Evolutionary conservation across 306 rosid species (phyloP).

Genomic region (Dalbergia oliveri): DNA sequence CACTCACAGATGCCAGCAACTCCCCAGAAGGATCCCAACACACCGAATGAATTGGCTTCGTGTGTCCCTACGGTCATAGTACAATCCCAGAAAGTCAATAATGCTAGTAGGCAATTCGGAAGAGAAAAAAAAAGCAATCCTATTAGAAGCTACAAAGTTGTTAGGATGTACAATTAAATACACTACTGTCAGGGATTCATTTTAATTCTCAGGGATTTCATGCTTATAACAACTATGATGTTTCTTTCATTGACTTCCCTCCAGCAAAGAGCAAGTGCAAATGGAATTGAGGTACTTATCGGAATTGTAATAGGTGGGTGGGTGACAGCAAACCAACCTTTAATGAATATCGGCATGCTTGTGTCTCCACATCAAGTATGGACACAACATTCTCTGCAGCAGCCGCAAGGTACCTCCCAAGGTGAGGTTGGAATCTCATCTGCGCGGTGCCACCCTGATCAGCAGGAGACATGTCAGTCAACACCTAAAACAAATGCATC

Average conservation of each 20-base stretch:
- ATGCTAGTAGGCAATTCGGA: not conserved
- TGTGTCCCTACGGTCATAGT: conserved; percentile 76
- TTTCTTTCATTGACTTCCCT: conserved; percentile 13
- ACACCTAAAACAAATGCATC: conserved; percentile 30
- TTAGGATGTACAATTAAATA: not conserved
- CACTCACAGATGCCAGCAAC: conserved; percentile 91
- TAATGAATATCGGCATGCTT: conserved; percentile 73
- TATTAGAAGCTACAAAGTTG: not conserved
- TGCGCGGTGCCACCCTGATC: conserved; percentile 86
- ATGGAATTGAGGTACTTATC: not conserved
- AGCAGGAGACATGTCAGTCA: conserved; percentile 15
- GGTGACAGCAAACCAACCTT: conserved; percentile 59
- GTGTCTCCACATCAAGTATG: conserved; percentile 90
- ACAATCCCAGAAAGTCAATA: conserved; percentile 25
- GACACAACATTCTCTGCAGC: conserved; percentile 91
- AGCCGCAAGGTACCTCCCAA: conserved; percentile 89
- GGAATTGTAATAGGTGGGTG: not conserved
- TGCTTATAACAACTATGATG: not conserved
- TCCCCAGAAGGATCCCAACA: conserved; percentile 98
- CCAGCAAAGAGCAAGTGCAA: not conserved
- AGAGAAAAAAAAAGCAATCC: too few species aligned
- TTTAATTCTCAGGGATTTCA: not conserved
- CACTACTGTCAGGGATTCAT: not conserved
- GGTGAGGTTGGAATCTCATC: conserved; percentile 93
- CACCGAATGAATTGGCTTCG: conserved; percentile 72